Percentiles rank a stretch among this genome's conserved stretches.
These are phyloP conservation scores for Stemphylium beticola DNA, from an alignment of 2,329 filamentous ascomycete genomes.

Conservation along the genomic window DNA sequence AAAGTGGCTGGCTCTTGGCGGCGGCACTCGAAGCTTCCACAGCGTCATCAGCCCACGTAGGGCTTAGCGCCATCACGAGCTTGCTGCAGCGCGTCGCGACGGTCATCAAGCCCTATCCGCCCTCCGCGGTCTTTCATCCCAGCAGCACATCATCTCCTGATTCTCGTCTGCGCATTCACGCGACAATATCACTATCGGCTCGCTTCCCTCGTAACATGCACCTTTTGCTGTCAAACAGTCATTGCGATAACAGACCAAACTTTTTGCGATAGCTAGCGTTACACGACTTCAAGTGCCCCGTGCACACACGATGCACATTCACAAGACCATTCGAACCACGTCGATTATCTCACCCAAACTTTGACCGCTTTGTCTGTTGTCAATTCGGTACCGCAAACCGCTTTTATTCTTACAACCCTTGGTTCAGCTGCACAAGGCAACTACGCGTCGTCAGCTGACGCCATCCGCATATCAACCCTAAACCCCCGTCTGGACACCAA, in stretches of 20 bases:
- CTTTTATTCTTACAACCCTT: conserved; percentile 4
- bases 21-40: conserved; percentile 30
- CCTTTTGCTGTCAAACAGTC: conserved; percentile 4
- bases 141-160: conserved; percentile 21
- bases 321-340: conserved; percentile 22
- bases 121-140: conserved; percentile 18
- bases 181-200: conserved; percentile 17
- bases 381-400: neutral
- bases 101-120: conserved; percentile 13
- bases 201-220: conserved; percentile 13
- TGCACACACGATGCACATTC: conserved; percentile 34
- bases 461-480: conserved; percentile 16
- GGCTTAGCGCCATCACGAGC: conserved; percentile 14
- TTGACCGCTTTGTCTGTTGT: conserved; percentile 11
- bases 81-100: conserved; percentile 20
- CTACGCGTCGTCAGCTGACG: conserved; percentile 34
- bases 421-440: conserved; percentile 24
- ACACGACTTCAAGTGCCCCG: conserved; percentile 27
- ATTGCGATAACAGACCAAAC: conserved; percentile 5
- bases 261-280: conserved; percentile 24
- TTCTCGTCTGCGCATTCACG: conserved; percentile 1
- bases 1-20: conserved; percentile 7
- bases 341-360: conserved; percentile 18
- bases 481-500: neutral
- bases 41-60: conserved; percentile 17